Conservation (phyloP, 2,329 filamentous ascomycete species). For the Rhinocladiella similis region DNA sequence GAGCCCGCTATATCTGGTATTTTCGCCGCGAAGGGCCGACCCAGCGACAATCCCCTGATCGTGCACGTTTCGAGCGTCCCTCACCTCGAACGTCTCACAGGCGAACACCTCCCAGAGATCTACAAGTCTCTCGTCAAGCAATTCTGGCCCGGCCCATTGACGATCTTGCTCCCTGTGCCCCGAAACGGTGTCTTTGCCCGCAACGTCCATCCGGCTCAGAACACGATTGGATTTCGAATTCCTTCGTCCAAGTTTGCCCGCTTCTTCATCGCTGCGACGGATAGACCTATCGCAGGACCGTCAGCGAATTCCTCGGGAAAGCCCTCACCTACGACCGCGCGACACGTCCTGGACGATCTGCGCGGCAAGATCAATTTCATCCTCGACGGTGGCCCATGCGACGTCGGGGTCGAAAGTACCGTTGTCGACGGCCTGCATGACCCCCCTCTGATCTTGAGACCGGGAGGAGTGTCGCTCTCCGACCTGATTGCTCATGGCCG, state of each 20-base stretch:
- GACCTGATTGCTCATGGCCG: slow-evolving; percentile 69
- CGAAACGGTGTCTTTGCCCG: slow-evolving; percentile 68
- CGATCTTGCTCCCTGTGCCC: slow-evolving; percentile 81
- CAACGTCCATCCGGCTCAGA: slow-evolving; percentile 85
- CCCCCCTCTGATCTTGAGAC: slow-evolving; percentile 79
- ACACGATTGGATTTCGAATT: slow-evolving; percentile 88
- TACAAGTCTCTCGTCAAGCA: slow-evolving; percentile 75
- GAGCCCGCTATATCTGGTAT: slow-evolving; percentile 85
- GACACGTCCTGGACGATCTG: slow-evolving; percentile 85
- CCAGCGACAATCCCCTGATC: slow-evolving; percentile 93
- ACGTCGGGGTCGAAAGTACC: slow-evolving; percentile 92
- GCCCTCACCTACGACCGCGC: slow-evolving; percentile 85
- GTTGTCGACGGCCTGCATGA: slow-evolving; percentile 86
- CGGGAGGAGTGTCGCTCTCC: slow-evolving; percentile 71
- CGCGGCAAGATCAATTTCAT: slow-evolving; percentile 80
- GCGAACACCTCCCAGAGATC: slow-evolving; percentile 62
- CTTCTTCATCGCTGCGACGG: slow-evolving; percentile 77
- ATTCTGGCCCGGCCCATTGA: slow-evolving; percentile 95
- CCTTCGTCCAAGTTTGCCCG: slow-evolving; percentile 82
- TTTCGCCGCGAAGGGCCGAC: slow-evolving; percentile 84
- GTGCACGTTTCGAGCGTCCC: slow-evolving; percentile 64
- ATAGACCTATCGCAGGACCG: slow-evolving; percentile 80
- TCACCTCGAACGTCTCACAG: slow-evolving; percentile 27
- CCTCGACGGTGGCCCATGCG: slow-evolving; percentile 81
- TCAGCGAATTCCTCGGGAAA: slow-evolving; percentile 94